Evolutionary conservation across 352 stramenopile genomes (phyloP).

Genomic region (Pythium sp.): DNA sequence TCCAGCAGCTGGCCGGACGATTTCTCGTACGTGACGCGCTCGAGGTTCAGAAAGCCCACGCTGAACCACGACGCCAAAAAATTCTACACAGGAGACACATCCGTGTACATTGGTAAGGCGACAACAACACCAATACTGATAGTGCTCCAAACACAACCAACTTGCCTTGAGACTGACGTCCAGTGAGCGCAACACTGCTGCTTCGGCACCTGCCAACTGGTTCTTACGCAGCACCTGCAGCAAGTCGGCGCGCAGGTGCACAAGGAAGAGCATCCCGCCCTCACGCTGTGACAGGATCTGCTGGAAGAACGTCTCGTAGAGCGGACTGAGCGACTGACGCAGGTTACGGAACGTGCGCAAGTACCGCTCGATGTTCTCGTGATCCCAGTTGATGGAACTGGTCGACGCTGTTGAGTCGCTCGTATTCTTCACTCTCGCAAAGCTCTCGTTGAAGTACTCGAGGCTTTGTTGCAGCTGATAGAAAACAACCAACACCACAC

Average conservation of each 20-base stretch:
- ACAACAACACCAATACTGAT: neutral
- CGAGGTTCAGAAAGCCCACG: slow-evolving; percentile 88
- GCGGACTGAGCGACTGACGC: slow-evolving; percentile 48
- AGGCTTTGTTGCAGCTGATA: slow-evolving; percentile 55
- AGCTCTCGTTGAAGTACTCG: slow-evolving; percentile 51
- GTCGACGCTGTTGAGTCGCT: neutral
- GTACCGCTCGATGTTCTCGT: slow-evolving; percentile 75
- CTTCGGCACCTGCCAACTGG: slow-evolving; percentile 30
- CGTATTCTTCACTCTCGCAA: slow-evolving; percentile 42
- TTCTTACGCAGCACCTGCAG: slow-evolving; percentile 65
- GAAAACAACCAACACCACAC: neutral
- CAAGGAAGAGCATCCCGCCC: slow-evolving; percentile 79
- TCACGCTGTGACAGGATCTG: slow-evolving; percentile 81
- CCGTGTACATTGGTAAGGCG: neutral
- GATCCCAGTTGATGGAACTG: slow-evolving; percentile 47
- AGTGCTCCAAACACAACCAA: neutral
- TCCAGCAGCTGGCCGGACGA: slow-evolving; percentile 92
- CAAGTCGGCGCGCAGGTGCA: slow-evolving; percentile 73
- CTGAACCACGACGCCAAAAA: slow-evolving; percentile 92
- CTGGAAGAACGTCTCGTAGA: slow-evolving; percentile 84
- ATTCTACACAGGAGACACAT: slow-evolving; percentile 27
- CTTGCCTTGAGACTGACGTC: slow-evolving; percentile 69
- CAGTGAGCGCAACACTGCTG: slow-evolving; percentile 58
- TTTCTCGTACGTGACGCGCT: slow-evolving; percentile 92
- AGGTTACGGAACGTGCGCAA: slow-evolving; percentile 67